Percentiles rank a stretch among this genome's conserved stretches.
These are phyloP conservation scores for Coemansia sp. DNA, from an alignment of 192 early-diverging fungal species.

Conservation along the genomic window DNA sequence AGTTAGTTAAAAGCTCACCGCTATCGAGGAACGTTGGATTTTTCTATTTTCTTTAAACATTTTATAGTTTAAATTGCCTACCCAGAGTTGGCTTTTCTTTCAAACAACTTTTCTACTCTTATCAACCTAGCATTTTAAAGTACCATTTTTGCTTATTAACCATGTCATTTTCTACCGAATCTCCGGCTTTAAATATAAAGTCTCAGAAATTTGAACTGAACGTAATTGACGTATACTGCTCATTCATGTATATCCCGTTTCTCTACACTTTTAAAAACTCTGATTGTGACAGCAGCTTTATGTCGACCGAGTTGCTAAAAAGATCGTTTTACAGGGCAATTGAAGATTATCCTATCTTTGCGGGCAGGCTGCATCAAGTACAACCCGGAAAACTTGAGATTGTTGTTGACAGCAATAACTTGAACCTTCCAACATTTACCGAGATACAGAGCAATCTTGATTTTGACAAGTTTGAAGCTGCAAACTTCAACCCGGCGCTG, in stretches of 20 bases:
- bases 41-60: no score
- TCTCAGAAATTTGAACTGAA: neutral
- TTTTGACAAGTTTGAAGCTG: neutral
- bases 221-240: neutral
- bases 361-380: neutral
- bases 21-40: no score
- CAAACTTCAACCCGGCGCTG: neutral
- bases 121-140: no score
- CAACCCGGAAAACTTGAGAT: neutral
- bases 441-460: neutral
- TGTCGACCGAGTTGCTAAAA: conserved; percentile 8
- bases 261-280: conserved; percentile 11
- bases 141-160: no score
- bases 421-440: neutral
- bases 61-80: no score
- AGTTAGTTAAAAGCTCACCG: no score
- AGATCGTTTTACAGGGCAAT: conserved; percentile 2
- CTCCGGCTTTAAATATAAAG: neutral
- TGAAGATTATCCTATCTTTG: conserved; percentile 5
- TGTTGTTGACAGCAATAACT: conserved; percentile 5
- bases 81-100: no score
- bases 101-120: no score
- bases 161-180: no score
- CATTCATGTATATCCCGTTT: neutral
- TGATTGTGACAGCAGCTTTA: neutral